These are phyloP conservation scores for Solanum peruvianum DNA, from an alignment of 257 asterid species.

Conservation along the genomic window DNA sequence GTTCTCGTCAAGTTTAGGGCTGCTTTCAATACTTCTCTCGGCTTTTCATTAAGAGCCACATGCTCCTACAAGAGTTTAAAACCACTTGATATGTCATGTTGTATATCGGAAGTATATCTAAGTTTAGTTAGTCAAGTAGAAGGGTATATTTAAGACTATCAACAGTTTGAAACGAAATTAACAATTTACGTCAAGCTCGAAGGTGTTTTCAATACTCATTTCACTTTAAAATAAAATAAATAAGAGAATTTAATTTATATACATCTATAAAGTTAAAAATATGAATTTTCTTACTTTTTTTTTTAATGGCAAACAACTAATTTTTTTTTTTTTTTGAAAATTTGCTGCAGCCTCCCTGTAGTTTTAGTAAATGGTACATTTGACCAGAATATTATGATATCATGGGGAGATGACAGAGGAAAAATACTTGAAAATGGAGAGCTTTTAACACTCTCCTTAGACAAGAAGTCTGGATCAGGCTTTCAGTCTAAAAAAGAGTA, in stretches of 20 bases:
- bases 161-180: background rate
- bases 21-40: background rate
- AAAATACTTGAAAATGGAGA: slow-evolving; percentile 47
- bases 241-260: background rate
- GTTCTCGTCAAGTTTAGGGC: background rate
- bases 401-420: slow-evolving; percentile 63
- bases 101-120: background rate
- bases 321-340: background rate
- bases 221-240: background rate
- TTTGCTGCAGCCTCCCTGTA: slow-evolving; percentile 1
- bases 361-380: slow-evolving; percentile 44
- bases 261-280: background rate
- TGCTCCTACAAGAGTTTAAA: background rate
- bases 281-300: background rate
- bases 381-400: slow-evolving; percentile 27
- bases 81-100: background rate
- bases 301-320: background rate
- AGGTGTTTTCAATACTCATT: background rate
- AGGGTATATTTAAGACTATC: accelerated
- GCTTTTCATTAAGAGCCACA: background rate
- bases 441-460: slow-evolving; percentile 58
- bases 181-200: accelerated
- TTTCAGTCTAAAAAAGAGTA: slow-evolving; percentile 65
- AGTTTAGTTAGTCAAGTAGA: background rate
- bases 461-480: slow-evolving; percentile 54